phyloP scores from a whole-genome alignment of 495 filamentous ascomycete genomes.

The Astrothelium macrocarpum region DNA sequence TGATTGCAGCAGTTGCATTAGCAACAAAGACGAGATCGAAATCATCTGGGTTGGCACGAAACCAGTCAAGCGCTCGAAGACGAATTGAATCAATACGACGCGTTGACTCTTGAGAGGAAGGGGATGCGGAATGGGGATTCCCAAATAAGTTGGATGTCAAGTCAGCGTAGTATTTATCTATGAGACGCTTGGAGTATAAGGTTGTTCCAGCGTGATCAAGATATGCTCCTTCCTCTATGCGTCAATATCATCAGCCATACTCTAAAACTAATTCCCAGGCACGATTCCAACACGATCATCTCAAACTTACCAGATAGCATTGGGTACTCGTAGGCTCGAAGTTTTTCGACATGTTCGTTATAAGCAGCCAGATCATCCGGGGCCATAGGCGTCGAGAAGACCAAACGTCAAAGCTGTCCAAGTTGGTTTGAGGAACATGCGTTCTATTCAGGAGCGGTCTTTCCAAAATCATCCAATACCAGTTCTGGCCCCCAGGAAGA shows the following conservation, averaged over 20 bases:
- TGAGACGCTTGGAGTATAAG: constrained; percentile 52
- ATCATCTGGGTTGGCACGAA: constrained; percentile 51
- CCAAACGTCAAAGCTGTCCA: no score
- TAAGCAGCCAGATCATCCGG: constrained; percentile 34
- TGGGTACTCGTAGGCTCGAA: constrained; percentile 70
- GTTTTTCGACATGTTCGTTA: constrained; percentile 53
- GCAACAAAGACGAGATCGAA: constrained; percentile 62
- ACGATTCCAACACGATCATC: background rate
- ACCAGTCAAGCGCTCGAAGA: constrained; percentile 48
- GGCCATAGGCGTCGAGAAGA: background rate
- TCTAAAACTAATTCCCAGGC: constrained; percentile 12
- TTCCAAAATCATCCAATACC: background rate
- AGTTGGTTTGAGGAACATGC: background rate
- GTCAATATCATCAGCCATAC: background rate
- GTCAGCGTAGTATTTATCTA: constrained; percentile 48
- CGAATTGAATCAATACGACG: constrained; percentile 50
- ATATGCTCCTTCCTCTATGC: constrained; percentile 46
- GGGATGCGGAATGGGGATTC: constrained; percentile 66
- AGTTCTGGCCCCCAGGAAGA: background rate
- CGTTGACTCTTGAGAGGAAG: constrained; percentile 54
- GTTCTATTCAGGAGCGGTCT: background rate
- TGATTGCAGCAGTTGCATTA: constrained; percentile 62
- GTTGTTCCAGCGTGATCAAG: constrained; percentile 93
- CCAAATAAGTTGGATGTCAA: constrained; percentile 54
- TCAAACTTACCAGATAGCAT: constrained; percentile 59